phyloP scores from a whole-genome alignment of 768 basidiomycete species.

The Mycena kentingensis region DNA sequence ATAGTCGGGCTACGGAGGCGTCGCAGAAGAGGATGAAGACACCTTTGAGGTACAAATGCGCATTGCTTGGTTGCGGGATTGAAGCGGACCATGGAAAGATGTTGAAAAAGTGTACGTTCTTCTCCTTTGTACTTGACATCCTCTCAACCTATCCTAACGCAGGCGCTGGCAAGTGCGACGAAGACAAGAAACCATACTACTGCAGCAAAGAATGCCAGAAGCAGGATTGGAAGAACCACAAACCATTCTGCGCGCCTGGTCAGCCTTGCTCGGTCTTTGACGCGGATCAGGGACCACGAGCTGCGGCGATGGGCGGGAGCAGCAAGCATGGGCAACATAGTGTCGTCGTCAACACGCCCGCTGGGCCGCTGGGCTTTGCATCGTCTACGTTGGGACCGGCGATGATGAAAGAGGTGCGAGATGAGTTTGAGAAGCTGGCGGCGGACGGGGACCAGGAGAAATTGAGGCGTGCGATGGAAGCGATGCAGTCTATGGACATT shows the following conservation, averaged over 20 bases:
- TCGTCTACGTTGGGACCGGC: constrained; percentile 32
- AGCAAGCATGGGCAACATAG: constrained; percentile 16
- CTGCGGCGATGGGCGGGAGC: constrained; percentile 9
- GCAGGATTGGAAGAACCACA: constrained; percentile 39
- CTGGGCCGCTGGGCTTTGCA: constrained; percentile 27
- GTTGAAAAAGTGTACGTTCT: constrained; percentile 5
- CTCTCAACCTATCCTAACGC: background rate
- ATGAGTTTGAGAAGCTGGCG: background rate
- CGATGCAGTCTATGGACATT: too few species aligned
- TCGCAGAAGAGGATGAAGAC: constrained; percentile 13
- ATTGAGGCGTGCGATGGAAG: too few species aligned
- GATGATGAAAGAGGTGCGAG: constrained; percentile 31
- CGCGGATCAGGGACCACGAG: background rate
- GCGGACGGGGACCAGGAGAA: too few species aligned
- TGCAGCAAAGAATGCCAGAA: constrained; percentile 19
- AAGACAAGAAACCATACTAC: constrained; percentile 22
- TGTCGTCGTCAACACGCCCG: constrained; percentile 27
- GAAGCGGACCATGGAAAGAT: constrained; percentile 11
- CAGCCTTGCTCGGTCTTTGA: constrained; percentile 35
- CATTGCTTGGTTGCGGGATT: constrained; percentile 7
- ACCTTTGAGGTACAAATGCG: constrained; percentile 12
- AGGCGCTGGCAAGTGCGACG: constrained; percentile 19
- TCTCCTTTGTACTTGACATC: too few species aligned
- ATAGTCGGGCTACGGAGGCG: background rate
- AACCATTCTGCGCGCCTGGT: constrained; percentile 35